These are phyloP conservation scores for Tricholoma matsutake DNA, from an alignment of 768 basidiomycete species.

Conservation along the genomic window DNA sequence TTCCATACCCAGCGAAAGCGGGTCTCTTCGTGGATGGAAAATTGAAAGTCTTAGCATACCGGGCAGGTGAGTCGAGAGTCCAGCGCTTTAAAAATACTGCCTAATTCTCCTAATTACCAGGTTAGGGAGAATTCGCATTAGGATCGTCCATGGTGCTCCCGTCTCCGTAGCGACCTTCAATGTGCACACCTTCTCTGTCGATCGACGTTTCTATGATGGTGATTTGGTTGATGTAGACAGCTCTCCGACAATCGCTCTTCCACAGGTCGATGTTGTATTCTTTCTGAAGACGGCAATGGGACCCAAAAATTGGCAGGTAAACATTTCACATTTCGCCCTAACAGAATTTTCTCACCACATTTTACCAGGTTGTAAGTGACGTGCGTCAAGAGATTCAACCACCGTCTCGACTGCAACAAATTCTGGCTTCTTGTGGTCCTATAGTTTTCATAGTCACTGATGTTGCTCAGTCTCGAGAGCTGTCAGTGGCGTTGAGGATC, in stretches of 20 bases:
- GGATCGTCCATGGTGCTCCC: constrained; percentile 9
- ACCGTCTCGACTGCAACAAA: constrained; percentile 61
- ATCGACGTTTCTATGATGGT: constrained; percentile 15
- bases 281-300: constrained; percentile 8
- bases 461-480: constrained; percentile 25
- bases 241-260: constrained; percentile 9
- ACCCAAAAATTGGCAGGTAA: constrained; percentile 4
- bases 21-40: constrained; percentile 67
- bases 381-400: constrained; percentile 17
- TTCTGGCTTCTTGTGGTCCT: constrained; percentile 53
- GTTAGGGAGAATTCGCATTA: constrained; percentile 36
- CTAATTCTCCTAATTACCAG: constrained; percentile 19
- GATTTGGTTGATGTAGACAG: constrained; percentile 16
- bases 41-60: constrained; percentile 58
- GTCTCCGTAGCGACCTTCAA: constrained; percentile 26
- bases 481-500: constrained; percentile 60
- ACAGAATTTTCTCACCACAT: background rate
- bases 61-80: constrained; percentile 52
- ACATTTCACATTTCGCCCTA: background rate
- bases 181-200: constrained; percentile 29
- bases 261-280: constrained; percentile 2
- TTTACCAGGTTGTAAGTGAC: background rate
- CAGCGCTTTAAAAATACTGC: background rate
- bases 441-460: constrained; percentile 56
- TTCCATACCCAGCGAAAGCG: constrained; percentile 63